Base-by-base conservation (phyloP, 2,329 filamentous ascomycete species). In the Zymoseptoria crescenta region DNA sequence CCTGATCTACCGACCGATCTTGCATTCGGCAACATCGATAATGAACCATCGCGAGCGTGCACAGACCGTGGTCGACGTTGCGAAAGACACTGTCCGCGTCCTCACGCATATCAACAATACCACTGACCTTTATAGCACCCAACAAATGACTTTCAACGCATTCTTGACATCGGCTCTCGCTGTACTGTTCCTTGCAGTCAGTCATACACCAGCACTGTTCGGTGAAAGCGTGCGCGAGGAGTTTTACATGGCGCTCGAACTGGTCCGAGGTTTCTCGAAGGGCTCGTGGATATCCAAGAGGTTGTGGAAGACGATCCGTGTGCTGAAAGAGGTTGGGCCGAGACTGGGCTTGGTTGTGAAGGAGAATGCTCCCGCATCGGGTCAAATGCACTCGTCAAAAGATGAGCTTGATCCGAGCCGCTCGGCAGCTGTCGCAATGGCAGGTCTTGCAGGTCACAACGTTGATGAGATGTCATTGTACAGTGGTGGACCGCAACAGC, bases 1-100 rank as follows among this genome's bases (percentile, higher is more conserved):
- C 59, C 85, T 91, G 71, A 88, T 96, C 28, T 92, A 95, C 72
- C 89, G 91, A 0, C 91, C 91, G 0, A 86, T 96, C 2, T 77
- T 97, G 8, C 90, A 96, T 72, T 93, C 88, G 19, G 85, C 89
- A 3, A 88, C 85, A 10, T 92, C 87, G 67, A 96, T 96, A 67
- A 84, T 88, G 75, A 83, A 87, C 59, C 87, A 96, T 69, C 81
- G 86, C 55, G 75, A 78, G 4, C 86, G 89, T 62, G 91, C 91
- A 2, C 85, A 89, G 67, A 88, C 82, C 0, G 87, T 84, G 0
- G 87, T 91, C 29, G 85, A 88, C 60, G 79, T 92, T 1, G 87
- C 88, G 13, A 89, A 89, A 68, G 87, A 91, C 65, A 91, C 87
- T 1, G 88, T 92, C 60, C 82, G 83, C 5, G 87, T 87, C 59